Conservation (phyloP, 257 asterid genomes). For the Forsythia viridissima region DNA sequence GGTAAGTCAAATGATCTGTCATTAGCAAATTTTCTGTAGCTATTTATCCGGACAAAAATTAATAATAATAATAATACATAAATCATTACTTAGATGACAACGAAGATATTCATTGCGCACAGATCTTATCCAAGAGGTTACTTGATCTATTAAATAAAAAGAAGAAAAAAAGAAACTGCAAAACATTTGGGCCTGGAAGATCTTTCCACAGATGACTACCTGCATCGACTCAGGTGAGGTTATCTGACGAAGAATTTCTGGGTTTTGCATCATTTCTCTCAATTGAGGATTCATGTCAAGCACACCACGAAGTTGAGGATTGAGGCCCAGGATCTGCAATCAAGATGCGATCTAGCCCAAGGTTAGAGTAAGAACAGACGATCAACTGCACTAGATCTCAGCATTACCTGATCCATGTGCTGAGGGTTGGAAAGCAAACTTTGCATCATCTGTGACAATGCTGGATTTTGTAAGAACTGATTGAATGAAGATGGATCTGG, state of each 20-base stretch:
- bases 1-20: slow-evolving; percentile 9
- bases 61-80: background rate
- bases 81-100: background rate
- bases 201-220: slow-evolving; percentile 31
- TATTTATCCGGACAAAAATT: background rate
- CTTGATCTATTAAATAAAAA: background rate
- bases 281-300: slow-evolving; percentile 58
- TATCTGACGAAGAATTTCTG: slow-evolving; percentile 52
- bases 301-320: slow-evolving; percentile 47
- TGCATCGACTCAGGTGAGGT: slow-evolving; percentile 53
- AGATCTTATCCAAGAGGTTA: background rate
- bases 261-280: slow-evolving; percentile 68
- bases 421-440: slow-evolving; percentile 59
- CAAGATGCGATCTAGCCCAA: slow-evolving; percentile 11
- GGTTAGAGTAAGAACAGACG: background rate
- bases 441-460: slow-evolving; percentile 55
- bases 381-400: background rate
- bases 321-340: slow-evolving; percentile 43
- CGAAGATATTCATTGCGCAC: background rate
- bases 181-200: background rate
- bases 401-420: slow-evolving; percentile 49
- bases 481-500: slow-evolving; percentile 30
- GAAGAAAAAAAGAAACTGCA: background rate
- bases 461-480: slow-evolving; percentile 55
- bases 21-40: background rate